Base-by-base conservation (phyloP, 805 yeast species). In the Yamadazyma ubonensis region DNA sequence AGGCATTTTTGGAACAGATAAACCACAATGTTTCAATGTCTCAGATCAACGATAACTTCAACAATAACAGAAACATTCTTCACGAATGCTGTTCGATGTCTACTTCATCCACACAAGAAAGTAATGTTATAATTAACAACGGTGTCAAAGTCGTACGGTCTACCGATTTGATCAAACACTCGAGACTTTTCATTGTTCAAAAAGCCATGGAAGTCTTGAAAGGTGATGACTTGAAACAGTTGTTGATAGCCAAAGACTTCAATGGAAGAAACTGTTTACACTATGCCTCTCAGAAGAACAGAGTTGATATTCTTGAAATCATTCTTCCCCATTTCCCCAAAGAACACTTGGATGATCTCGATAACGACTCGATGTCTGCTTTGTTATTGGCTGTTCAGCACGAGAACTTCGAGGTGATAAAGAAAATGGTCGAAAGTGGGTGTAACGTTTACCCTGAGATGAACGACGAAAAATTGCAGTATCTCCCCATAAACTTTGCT, bases 201-300 rank as follows among this genome's bases (percentile, higher is more conserved):
- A 57, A 61, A 41, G 54, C 65, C n/a, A 48, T 67, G 50, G 46
- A 57, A 1, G 54, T 49, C 27, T 39, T 57, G 10, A 27, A 52
- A 2, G 39, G 43, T 1, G 44, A 44, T 3, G 47, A 53, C 0
- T 38, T 57, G 3, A 36, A 45, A 7, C 47, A 54, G 3, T 43
- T 68, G 7, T 54, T 68, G 15, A 52, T 54, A 3, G 45, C 61
- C 26, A 76, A 72, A 52, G 95, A 86, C 58, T 70, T 76, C 34
- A 78, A 79, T 49, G 95, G 95, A 3, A 74, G 91, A 47, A 80
- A 83, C 1, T 90, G 97, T 16, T 64, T 93, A 12, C 98, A 91
- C 60, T 88, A 89, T 57, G 95, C 96, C 4, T 75, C 95, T 2
- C 76, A 76, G 50, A 70, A 75, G 48, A 71, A 74, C 45, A 53